phyloP scores from a whole-genome alignment of 306 rosid species.

The Lithocarpus polystachyus region DNA sequence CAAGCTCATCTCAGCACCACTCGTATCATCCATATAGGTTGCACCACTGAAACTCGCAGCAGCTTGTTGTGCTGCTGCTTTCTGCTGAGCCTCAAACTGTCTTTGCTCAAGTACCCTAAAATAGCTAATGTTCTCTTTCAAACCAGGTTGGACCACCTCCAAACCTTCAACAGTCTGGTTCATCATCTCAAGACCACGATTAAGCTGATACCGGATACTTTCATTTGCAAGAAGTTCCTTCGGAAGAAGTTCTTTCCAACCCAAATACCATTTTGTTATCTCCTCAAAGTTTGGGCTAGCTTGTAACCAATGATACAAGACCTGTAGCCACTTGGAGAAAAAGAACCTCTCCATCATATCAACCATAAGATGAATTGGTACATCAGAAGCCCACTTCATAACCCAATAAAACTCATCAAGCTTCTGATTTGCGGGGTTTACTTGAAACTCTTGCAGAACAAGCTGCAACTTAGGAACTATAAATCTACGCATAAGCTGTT shows the following conservation, averaged over 20 bases:
- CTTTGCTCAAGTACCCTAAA: constrained; percentile 79
- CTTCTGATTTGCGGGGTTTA: constrained; percentile 78
- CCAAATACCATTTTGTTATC: constrained; percentile 82
- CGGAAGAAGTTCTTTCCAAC: constrained; percentile 90
- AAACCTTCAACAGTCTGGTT: constrained; percentile 80
- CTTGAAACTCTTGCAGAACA: constrained; percentile 83
- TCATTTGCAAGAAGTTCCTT: constrained; percentile 85
- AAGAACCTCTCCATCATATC: constrained; percentile 79
- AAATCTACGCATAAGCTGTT: constrained; percentile 84
- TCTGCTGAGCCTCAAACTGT: constrained; percentile 92
- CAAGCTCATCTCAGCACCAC: constrained; percentile 1
- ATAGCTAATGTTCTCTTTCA: constrained; percentile 84
- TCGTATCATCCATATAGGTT: constrained; percentile 37
- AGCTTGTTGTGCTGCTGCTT: constrained; percentile 69
- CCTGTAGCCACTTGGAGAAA: constrained; percentile 89
- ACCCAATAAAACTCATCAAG: constrained; percentile 92
- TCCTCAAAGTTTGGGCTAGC: constrained; percentile 83
- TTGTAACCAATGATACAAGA: constrained; percentile 80
- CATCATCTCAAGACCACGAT: constrained; percentile 88
- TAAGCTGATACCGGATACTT: constrained; percentile 70
- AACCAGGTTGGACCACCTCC: constrained; percentile 91
- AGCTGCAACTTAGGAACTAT: constrained; percentile 88
- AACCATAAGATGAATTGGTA: constrained; percentile 86
- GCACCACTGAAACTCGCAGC: constrained; percentile 45
- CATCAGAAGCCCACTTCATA: constrained; percentile 75